phyloP scores from a whole-genome alignment of 805 yeast species.

The Kluyveromyces aestuarii region DNA sequence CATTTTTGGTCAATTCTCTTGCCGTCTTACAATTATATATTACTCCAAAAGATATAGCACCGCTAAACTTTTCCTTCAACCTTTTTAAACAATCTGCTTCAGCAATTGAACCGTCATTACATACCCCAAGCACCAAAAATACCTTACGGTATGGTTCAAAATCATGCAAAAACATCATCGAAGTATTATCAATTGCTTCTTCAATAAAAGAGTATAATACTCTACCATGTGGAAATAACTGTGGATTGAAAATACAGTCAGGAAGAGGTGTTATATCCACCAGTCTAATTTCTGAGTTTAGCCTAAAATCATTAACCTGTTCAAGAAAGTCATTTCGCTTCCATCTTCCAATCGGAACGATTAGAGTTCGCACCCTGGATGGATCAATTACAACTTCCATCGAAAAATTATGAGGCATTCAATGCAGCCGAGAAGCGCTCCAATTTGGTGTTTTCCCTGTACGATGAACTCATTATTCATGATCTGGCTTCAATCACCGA shows the following conservation, averaged over 20 bases:
- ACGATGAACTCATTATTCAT: neutral
- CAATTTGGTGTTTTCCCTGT: no score
- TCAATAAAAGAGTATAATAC: constrained; percentile 49
- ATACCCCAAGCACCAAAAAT: constrained; percentile 48
- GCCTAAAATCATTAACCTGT: constrained; percentile 36
- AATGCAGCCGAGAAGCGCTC: no score
- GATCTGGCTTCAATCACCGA: neutral
- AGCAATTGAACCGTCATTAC: constrained; percentile 12
- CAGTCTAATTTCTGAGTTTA: constrained; percentile 55
- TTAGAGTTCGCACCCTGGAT: constrained; percentile 52
- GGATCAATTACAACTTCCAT: constrained; percentile 40
- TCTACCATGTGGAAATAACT: constrained; percentile 72
- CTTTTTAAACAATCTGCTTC: constrained; percentile 25
- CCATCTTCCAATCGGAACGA: constrained; percentile 58
- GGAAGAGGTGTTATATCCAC: constrained; percentile 65
- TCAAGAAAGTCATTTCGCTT: constrained; percentile 29
- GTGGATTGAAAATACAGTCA: constrained; percentile 65
- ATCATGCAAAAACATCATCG: constrained; percentile 64
- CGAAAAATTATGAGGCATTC: neutral
- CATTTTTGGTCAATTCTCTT: neutral
- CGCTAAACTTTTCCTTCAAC: constrained; percentile 30
- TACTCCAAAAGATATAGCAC: constrained; percentile 24
- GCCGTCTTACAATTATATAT: constrained; percentile 11
- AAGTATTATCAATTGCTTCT: constrained; percentile 30
- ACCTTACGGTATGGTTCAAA: constrained; percentile 84